Percentiles rank a stretch among this genome's conserved stretches.
phyloP scores from a whole-genome alignment of 2,329 filamentous ascomycete species.

The Pseudocercospora eumusae region DNA sequence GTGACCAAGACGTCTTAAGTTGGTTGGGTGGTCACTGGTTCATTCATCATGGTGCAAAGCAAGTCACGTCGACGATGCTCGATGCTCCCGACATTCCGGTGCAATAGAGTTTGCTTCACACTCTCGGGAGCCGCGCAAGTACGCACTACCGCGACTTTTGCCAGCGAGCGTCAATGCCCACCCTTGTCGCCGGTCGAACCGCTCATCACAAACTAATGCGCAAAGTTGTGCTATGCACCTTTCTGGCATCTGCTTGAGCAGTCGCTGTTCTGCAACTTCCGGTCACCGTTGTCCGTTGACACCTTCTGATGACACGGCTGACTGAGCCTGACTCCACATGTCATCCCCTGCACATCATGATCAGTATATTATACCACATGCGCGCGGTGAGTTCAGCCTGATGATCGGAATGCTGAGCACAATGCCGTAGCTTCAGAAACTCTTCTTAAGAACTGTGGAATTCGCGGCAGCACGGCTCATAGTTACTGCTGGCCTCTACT shows the following conservation, averaged over 20 bases:
- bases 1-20: constrained; percentile 1
- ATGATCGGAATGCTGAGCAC: background rate
- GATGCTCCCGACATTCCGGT: constrained; percentile 4
- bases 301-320: background rate
- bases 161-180: background rate
- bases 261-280: background rate
- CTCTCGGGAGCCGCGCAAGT: background rate
- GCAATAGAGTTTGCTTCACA: constrained; percentile 5
- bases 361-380: too few species aligned
- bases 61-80: background rate
- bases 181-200: constrained; percentile 3
- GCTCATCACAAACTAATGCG: background rate
- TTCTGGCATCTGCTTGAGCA: background rate
- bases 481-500: background rate
- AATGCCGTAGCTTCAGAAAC: background rate
- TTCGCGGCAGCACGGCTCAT: background rate
- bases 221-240: constrained; percentile 8
- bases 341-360: background rate
- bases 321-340: background rate
- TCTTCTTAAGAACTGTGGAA: background rate
- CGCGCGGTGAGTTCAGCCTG: too few species aligned
- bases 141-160: background rate
- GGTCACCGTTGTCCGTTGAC: background rate
- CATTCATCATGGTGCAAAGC: constrained; percentile 1
- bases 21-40: background rate